Evolutionary conservation across 2,329 filamentous ascomycete species (phyloP).

Genomic region (Trichophyton schoenleinii): DNA sequence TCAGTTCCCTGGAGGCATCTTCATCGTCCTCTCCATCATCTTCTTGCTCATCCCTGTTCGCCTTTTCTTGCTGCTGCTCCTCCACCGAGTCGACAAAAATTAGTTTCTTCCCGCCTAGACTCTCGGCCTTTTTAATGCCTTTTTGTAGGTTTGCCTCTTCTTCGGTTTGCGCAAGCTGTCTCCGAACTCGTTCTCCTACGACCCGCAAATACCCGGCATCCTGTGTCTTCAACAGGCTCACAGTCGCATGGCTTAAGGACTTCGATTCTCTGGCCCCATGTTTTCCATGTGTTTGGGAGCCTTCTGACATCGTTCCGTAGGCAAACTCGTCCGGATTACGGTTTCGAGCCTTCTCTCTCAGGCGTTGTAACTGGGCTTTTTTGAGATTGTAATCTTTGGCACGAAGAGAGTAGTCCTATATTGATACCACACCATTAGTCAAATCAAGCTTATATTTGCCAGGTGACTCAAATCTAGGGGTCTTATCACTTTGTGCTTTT

Average conservation of each 20-base stretch:
- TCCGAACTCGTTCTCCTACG: slow-evolving; percentile 43
- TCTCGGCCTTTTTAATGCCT: slow-evolving; percentile 18
- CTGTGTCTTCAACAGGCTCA: slow-evolving; percentile 53
- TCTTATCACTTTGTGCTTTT: slow-evolving; percentile 69
- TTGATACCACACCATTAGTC: neutral
- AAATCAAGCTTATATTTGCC: neutral
- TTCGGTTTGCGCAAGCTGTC: slow-evolving; percentile 41
- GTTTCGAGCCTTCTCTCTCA: slow-evolving; percentile 47
- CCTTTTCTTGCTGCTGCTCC: slow-evolving; percentile 24
- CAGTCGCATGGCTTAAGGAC: slow-evolving; percentile 43
- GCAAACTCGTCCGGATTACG: slow-evolving; percentile 56
- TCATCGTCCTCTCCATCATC: slow-evolving; percentile 13
- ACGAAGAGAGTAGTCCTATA: slow-evolving; percentile 51
- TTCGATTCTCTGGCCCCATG: slow-evolving; percentile 38
- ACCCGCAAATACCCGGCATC: slow-evolving; percentile 51
- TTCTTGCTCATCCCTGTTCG: slow-evolving; percentile 18
- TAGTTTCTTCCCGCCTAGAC: slow-evolving; percentile 21
- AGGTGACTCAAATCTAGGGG: neutral
- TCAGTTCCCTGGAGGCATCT: slow-evolving; percentile 12
- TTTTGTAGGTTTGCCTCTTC: slow-evolving; percentile 32
- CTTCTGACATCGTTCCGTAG: slow-evolving; percentile 49
- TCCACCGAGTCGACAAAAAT: slow-evolving; percentile 30
- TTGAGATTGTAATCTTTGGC: slow-evolving; percentile 53
- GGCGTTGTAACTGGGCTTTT: slow-evolving; percentile 45
- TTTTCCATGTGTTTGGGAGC: slow-evolving; percentile 30